Conservation (phyloP, 768 basidiomycete genomes). For the Agrocybe pediades region DNA sequence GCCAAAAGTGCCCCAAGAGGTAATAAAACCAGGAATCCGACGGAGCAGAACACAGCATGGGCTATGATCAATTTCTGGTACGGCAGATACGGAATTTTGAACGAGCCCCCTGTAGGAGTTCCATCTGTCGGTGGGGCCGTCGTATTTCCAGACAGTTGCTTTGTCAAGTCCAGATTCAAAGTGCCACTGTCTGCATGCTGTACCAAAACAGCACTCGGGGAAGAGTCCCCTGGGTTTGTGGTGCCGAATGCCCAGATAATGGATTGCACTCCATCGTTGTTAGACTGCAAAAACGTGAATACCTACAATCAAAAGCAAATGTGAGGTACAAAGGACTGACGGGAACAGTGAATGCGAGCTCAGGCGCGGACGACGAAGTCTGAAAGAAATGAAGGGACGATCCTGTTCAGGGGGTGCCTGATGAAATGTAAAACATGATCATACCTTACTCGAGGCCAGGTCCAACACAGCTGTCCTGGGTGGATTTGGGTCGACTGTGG, state of each 20-base stretch:
- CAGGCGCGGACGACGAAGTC: constrained; percentile 43
- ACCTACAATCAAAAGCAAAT: neutral
- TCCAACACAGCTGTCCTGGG: constrained; percentile 49
- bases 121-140: constrained; percentile 18
- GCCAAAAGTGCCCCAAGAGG: constrained; percentile 56
- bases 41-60: constrained; percentile 51
- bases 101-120: constrained; percentile 12
- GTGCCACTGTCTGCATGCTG: constrained; percentile 50
- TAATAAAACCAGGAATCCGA: constrained; percentile 55
- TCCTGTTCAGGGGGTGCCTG: too few relatives aligned
- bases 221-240: constrained; percentile 47
- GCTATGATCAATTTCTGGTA: constrained; percentile 55
- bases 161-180: constrained; percentile 49
- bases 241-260: constrained; percentile 65
- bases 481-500: constrained; percentile 54
- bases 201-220: constrained; percentile 42
- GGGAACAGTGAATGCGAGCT: constrained; percentile 53
- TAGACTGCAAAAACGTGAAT: constrained; percentile 33
- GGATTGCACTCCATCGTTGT: constrained; percentile 37
- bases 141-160: constrained; percentile 28
- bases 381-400: too few relatives aligned
- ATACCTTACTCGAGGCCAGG: constrained; percentile 37
- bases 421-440: too few relatives aligned
- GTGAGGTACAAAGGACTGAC: constrained; percentile 30
- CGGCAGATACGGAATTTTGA: constrained; percentile 36